Evolutionary conservation across 2,329 filamentous ascomycete species (phyloP), one percentile per base, ranked within the genome.

Genomic region (Stenocarpella maydis): DNA sequence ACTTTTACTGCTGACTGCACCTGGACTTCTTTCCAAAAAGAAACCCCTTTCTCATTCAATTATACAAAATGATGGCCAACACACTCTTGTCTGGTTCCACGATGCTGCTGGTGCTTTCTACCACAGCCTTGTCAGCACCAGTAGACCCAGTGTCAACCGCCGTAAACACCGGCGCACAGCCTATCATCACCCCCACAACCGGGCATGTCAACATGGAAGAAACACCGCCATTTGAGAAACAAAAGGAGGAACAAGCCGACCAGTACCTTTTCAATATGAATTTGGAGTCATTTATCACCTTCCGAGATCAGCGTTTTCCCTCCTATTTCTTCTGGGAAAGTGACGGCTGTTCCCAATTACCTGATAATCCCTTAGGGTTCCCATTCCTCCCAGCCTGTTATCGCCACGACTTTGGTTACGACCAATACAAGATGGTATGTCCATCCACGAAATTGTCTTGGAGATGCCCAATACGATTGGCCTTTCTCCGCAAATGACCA

Each of bases 271-370:
- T 47, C 55, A 61, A 61, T 19, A 47, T 37, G 19, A 61, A 26
- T 12, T n/a, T 61, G 26, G 55, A 61, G 12, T 47, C 41, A 8
- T 61, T 61, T 19, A 61, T 47, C 3, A 5, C 17, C 17, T 26
- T 34, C 0, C 55, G 55, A 21, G 26, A 61, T 8, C 5, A 47
- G 21, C 26, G 19, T 5, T 21, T 34, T 19, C 55, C 55, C 10
- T 47, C 41, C 14, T 61, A 61, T 34, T 61, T 61, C 55, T 21
- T 14, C 17, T 61, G 55, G 55, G 55, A 61, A 12, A 61, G 55
- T 12, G 55, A 61, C n/a, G 55, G 55, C 7, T 61, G 55, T 34
- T 61, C 55, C 4, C 55, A 47, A 3, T 61, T 41, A 14, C 41
- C 41, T 34, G 41, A 61, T 34, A 4, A 28, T 9, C 55, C 55